These are phyloP conservation scores for Ophiocordyceps camponoti-rufipedis DNA, from an alignment of 2,329 filamentous ascomycete genomes.

Conservation along the genomic window DNA sequence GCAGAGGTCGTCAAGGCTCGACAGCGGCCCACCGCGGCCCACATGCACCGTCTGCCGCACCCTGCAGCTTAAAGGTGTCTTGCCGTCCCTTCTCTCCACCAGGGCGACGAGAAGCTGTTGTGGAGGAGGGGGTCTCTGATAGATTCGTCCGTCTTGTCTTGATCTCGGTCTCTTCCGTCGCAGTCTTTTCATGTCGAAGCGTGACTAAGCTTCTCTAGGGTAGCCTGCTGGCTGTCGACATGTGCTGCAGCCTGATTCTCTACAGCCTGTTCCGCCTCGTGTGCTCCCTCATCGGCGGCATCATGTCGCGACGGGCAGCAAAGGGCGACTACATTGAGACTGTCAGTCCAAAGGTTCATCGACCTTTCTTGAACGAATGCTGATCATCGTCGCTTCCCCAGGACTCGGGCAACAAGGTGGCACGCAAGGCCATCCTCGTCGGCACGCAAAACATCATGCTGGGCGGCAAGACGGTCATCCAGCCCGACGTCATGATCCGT, in stretches of 20 bases:
- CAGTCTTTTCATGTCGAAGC: too few relatives aligned
- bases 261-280: background rate
- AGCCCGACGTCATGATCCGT: slow-evolving; percentile 84
- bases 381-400: slow-evolving; percentile 16
- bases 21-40: too few relatives aligned
- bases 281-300: background rate
- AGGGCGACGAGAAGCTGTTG: too few relatives aligned
- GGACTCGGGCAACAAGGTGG: slow-evolving; percentile 98
- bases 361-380: background rate
- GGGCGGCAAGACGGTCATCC: slow-evolving; percentile 87
- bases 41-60: too few relatives aligned
- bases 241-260: background rate
- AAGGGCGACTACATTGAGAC: slow-evolving; percentile 97
- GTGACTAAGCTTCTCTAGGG: background rate
- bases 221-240: background rate
- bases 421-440: slow-evolving; percentile 75
- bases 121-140: too few relatives aligned
- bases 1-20: too few relatives aligned
- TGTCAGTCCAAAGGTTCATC: slow-evolving; percentile 22
- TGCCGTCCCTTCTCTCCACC: too few relatives aligned
- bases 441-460: slow-evolving; percentile 97
- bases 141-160: too few relatives aligned
- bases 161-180: too few relatives aligned
- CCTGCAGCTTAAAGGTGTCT: too few relatives aligned
- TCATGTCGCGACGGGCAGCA: slow-evolving; percentile 56